Evolutionary conservation across 192 early-diverging fungal species (phyloP).

Genomic region (Hyaloraphidium curvatum): DNA sequence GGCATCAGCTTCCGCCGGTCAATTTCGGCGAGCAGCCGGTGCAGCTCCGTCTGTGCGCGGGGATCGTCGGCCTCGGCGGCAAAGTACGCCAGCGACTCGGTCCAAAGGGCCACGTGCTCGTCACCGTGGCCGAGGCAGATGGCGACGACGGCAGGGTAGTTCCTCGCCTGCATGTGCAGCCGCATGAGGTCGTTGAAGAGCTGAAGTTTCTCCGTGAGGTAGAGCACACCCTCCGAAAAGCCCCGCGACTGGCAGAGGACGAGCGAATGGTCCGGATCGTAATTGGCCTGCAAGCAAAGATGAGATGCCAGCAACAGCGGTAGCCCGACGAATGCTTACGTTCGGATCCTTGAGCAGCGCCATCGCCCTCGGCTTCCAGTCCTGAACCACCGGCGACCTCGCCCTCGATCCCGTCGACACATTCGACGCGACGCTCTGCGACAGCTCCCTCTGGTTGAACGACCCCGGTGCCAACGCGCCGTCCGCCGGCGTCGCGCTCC

Average conservation of each 20-base stretch:
- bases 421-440: no score
- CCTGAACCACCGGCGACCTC: no score
- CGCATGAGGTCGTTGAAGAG: no score
- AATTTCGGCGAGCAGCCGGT: conserved; percentile 58
- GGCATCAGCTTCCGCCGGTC: conserved; percentile 69
- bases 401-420: no score
- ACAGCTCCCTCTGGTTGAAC: no score
- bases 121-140: no score
- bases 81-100: conserved; percentile 22
- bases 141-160: no score
- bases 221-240: conserved; percentile 71
- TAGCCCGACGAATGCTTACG: conserved; percentile 15
- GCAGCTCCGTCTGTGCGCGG: conserved; percentile 38
- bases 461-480: no score
- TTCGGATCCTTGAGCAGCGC: conserved; percentile 43
- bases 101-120: conserved; percentile 24
- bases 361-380: conserved; percentile 56
- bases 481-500: conserved; percentile 2
- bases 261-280: conserved; percentile 82
- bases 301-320: no score
- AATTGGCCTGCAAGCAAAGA: conserved; percentile 20
- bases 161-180: conserved; percentile 21
- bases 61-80: conserved; percentile 32
- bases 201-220: conserved; percentile 65
- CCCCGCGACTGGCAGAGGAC: conserved; percentile 70